Evolutionary conservation across 169 alveolate species (phyloP), one percentile per base, ranked within the genome.

Genomic region (Plasmodium gonderi): DNA sequence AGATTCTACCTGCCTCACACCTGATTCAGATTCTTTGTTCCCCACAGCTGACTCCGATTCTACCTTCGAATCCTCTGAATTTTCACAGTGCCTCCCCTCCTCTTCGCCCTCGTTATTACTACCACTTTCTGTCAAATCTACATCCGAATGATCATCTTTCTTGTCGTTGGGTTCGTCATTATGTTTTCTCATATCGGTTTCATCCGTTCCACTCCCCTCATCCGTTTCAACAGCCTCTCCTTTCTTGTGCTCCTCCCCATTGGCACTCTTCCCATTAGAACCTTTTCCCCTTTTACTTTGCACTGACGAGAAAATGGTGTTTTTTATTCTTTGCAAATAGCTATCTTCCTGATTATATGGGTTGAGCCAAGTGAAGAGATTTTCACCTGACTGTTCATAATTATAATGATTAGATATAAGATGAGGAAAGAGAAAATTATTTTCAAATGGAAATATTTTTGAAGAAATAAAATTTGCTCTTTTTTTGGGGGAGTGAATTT

Each of bases 341-440:
- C 17, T 51, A 29, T n/a, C 68, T 20, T 65, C 67, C 45, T 54
- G 69, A 67, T 74, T 42, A 11, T 65, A 64, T 9, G 79, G 92
- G 76, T 85, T 85, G n/a, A 85, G 36, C 64, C 29, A 17, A 29
- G 79, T 26, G 17, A 85, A 85, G 9, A 85, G 67, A 44, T 85
- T 77, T 23, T 74, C 69, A 60, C 67, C 64, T 20, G 65, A 44
- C 2, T 69, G 51, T 14, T 85, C 87, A 74, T 85, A 85, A 17
- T 12, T 49, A 31, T 23, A 85, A 42, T 54, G 44, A 11, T 38
- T 33, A 12, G 29, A 29, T 42, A 85, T 65, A 31, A 74, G 9
- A 14, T 85, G 60, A 2, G 75, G 82, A 77, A 85, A 85, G 1
- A 85, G 36, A 44, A 40, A 85, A 60, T 11, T 44, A 44, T 51